Conservation (phyloP, 73 alveolate genomes). For the Breviolum minutum region DNA sequence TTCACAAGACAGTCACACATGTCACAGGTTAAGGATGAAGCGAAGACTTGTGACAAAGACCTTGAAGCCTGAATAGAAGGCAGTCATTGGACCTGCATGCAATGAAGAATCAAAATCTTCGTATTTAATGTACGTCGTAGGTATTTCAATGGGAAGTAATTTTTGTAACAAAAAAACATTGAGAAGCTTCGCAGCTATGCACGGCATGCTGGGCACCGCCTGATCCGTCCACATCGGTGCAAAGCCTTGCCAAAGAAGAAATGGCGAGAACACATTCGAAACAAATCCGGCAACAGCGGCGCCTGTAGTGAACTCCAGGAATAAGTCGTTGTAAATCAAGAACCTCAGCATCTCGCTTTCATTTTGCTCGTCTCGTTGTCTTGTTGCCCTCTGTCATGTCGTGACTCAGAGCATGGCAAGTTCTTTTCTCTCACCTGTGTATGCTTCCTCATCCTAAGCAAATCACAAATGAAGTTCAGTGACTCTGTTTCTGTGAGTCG, state of each 20-base stretch:
- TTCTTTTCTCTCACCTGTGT: neutral
- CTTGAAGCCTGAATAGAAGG: slow-evolving; percentile 23
- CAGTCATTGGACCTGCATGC: neutral
- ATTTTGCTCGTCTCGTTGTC: neutral
- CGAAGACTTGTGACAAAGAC: slow-evolving; percentile 35
- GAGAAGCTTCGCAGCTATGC: too few relatives aligned
- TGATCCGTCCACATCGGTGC: slow-evolving; percentile 51
- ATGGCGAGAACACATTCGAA: neutral
- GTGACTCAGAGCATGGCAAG: neutral
- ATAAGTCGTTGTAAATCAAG: neutral
- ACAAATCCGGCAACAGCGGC: neutral
- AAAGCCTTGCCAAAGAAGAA: neutral
- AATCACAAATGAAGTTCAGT: neutral
- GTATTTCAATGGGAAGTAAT: too few relatives aligned
- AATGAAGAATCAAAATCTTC: too few relatives aligned
- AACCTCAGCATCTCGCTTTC: neutral
- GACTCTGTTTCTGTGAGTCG: too few relatives aligned
- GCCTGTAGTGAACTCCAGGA: slow-evolving; percentile 56
- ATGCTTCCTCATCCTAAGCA: neutral
- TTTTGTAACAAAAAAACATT: too few relatives aligned
- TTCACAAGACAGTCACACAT: neutral
- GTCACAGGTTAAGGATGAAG: neutral
- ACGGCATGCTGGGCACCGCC: too few relatives aligned
- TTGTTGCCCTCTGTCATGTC: neutral
- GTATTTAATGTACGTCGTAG: too few relatives aligned